A percentile compares a stretch with the other conserved stretches of the same genome.
phyloP scores from a whole-genome alignment of 1,284 basidiomycete species.

The Stygiomarasmius scandens region DNA sequence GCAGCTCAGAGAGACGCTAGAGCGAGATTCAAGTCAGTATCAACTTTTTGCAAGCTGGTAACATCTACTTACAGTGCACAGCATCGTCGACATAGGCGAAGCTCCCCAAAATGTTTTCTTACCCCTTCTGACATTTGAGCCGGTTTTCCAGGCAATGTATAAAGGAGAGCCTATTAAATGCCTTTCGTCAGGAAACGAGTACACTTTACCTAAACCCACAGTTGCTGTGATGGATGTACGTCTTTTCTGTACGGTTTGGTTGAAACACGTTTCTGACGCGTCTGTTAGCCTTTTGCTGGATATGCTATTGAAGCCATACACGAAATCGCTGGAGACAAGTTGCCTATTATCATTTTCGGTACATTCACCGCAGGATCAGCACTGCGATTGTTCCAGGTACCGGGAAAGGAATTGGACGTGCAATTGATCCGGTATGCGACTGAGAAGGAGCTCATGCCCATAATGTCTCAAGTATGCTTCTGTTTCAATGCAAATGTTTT shows the following conservation, averaged over 20 bases:
- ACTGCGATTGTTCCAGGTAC: background rate
- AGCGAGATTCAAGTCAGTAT: slow-evolving; percentile 4
- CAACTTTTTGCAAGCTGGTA: background rate
- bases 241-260: background rate
- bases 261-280: background rate
- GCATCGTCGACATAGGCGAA: slow-evolving; percentile 2
- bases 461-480: background rate
- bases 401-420: background rate
- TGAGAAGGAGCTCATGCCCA: background rate
- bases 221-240: slow-evolving; percentile 10
- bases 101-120: background rate
- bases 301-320: slow-evolving; percentile 8
- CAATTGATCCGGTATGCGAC: background rate
- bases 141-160: slow-evolving; percentile 2
- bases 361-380: background rate
- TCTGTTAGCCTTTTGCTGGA: slow-evolving; percentile 5
- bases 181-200: slow-evolving; percentile 1
- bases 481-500: background rate
- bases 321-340: background rate
- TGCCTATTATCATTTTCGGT: slow-evolving; percentile 11
- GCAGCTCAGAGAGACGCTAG: background rate
- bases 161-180: slow-evolving; percentile 6
- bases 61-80: background rate
- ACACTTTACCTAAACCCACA: background rate
- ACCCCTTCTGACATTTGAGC: slow-evolving; percentile 1